These are phyloP conservation scores for Lophiotrema nucula DNA, from an alignment of 495 filamentous ascomycete species.

Conservation along the genomic window DNA sequence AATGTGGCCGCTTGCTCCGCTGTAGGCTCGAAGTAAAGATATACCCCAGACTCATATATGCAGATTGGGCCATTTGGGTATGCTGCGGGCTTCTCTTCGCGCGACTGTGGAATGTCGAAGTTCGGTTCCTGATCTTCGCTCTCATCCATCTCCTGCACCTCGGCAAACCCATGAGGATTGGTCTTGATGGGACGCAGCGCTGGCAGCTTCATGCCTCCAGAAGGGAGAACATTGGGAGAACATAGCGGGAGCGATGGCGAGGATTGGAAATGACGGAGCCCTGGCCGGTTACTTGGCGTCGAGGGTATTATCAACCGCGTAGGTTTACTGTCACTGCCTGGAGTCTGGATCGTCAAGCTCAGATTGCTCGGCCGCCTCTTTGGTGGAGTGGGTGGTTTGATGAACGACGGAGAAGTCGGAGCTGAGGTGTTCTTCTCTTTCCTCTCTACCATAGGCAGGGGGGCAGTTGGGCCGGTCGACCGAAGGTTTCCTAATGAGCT, in stretches of 20 bases:
- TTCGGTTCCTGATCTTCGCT: slow-evolving; percentile 69
- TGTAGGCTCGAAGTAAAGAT: slow-evolving; percentile 86
- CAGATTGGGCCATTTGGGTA: slow-evolving; percentile 91
- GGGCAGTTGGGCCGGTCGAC: slow-evolving; percentile 50
- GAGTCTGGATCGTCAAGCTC: slow-evolving; percentile 67
- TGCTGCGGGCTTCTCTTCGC: slow-evolving; percentile 80
- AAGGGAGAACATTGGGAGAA: slow-evolving; percentile 58
- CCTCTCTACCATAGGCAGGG: slow-evolving; percentile 44
- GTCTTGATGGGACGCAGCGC: slow-evolving; percentile 43
- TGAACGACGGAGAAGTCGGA: slow-evolving; percentile 78
- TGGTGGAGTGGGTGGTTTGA: slow-evolving; percentile 67
- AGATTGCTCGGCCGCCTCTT: slow-evolving; percentile 76
- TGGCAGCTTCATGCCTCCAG: slow-evolving; percentile 65
- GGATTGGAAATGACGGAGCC: slow-evolving; percentile 65
- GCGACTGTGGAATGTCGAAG: slow-evolving; percentile 69
- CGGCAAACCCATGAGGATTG: slow-evolving; percentile 36
- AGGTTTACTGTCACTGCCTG: slow-evolving; percentile 43
- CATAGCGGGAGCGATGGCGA: slow-evolving; percentile 62
- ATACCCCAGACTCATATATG: slow-evolving; percentile 92
- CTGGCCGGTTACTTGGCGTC: slow-evolving; percentile 40
- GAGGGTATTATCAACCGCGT: slow-evolving; percentile 42
- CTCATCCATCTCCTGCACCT: slow-evolving; percentile 34
- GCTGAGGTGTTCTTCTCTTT: slow-evolving; percentile 60
- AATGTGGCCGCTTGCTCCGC: slow-evolving; percentile 80
- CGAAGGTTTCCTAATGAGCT: slow-evolving; percentile 48